These are phyloP conservation scores for Iris pallida DNA, from an alignment of 116 monocot genomes.

Conservation along the genomic window DNA sequence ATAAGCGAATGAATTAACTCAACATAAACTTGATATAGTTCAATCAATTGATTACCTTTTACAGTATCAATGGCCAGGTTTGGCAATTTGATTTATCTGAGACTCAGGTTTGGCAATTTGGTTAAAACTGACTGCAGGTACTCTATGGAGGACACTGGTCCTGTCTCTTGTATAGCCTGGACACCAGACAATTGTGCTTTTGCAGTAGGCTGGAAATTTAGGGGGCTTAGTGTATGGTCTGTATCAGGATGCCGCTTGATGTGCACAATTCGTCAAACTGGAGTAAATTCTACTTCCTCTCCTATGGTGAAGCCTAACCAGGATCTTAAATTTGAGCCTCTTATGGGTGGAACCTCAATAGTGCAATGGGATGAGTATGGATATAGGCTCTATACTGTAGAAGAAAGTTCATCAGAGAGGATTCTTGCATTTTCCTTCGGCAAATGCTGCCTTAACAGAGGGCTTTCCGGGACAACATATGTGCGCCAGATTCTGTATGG, in stretches of 20 bases:
- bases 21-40: not conserved
- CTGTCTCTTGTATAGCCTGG: conserved; percentile 90
- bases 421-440: conserved; percentile 94
- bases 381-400: conserved; percentile 88
- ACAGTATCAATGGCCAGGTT: not conserved
- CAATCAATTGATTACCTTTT: no score
- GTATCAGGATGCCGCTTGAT: conserved; percentile 94
- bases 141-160: conserved; percentile 95
- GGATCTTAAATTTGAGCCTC: conserved; percentile 78
- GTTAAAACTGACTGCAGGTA: conserved; percentile 44
- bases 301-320: conserved; percentile 68
- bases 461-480: conserved; percentile 83
- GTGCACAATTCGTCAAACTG: conserved; percentile 95
- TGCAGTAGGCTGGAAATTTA: conserved; percentile 93
- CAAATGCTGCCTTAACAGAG: conserved; percentile 90
- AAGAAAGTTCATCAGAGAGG: conserved; percentile 64
- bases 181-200: conserved; percentile 95
- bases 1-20: not conserved
- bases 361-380: conserved; percentile 98
- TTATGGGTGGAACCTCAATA: conserved; percentile 70
- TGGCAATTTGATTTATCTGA: not conserved
- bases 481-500: conserved; percentile 87
- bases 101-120: not conserved
- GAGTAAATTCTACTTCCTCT: conserved; percentile 70
- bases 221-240: conserved; percentile 97